phyloP scores from a whole-genome alignment of 352 stramenopile species.

The Globisporangium irregulare region DNA sequence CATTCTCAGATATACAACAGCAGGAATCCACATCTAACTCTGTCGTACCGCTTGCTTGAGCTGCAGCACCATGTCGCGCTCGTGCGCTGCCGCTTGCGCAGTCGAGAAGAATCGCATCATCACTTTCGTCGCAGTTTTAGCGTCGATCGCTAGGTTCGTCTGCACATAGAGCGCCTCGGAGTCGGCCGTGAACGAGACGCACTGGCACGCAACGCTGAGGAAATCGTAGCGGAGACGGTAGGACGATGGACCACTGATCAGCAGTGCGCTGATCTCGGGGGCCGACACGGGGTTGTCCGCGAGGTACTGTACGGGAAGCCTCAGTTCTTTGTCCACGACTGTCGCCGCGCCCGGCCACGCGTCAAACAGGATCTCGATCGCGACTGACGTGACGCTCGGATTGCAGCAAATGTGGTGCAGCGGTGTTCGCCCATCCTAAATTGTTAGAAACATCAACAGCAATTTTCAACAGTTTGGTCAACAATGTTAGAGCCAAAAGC shows the following conservation, averaged over 20 bases:
- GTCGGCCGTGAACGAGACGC: constrained; percentile 31
- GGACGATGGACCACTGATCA: constrained; percentile 57
- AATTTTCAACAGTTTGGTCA: background rate
- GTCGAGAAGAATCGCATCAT: constrained; percentile 64
- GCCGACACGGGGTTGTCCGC: constrained; percentile 56
- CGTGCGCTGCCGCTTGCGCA: constrained; percentile 26
- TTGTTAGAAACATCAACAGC: background rate
- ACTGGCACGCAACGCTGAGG: constrained; percentile 29
- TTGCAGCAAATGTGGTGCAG: constrained; percentile 69
- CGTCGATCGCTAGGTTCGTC: constrained; percentile 55
- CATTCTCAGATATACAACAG: background rate
- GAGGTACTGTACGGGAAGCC: constrained; percentile 69
- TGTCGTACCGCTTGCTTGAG: constrained; percentile 37
- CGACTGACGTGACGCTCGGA: constrained; percentile 36
- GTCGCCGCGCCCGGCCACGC: constrained; percentile 54
- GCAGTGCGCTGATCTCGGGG: constrained; percentile 40
- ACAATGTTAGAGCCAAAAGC: background rate
- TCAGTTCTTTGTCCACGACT: constrained; percentile 61
- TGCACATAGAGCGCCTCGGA: constrained; percentile 41
- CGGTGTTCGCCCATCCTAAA: constrained; percentile 50
- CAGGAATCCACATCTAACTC: background rate
- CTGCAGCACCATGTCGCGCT: constrained; percentile 35
- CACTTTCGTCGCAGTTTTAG: constrained; percentile 48
- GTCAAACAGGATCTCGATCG: constrained; percentile 72
- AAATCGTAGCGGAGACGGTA: constrained; percentile 75